Percentiles rank a stretch among this genome's conserved stretches.
Evolutionary conservation across 768 basidiomycete species (phyloP).

Genomic region (Tulasnella sp.): DNA sequence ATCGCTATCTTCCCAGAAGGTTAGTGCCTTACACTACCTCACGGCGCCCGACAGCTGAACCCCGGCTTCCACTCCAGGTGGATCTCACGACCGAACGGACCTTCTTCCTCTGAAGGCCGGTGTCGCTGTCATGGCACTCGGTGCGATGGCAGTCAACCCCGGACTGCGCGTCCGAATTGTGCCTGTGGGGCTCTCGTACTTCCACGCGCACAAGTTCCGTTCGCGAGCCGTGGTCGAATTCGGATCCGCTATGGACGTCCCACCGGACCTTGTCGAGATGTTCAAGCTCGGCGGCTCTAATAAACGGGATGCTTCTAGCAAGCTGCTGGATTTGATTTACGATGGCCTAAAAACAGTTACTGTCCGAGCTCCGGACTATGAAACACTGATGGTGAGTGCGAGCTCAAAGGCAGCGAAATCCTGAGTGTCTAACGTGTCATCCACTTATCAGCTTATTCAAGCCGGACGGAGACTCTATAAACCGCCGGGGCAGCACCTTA

Average conservation of each 20-base stretch:
- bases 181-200: conserved; percentile 54
- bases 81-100: conserved; percentile 95
- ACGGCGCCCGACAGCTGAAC: background rate
- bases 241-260: conserved; percentile 84
- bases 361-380: conserved; percentile 89
- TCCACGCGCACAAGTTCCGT: conserved; percentile 73
- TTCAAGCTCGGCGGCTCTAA: conserved; percentile 80
- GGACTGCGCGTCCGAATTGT: conserved; percentile 80
- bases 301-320: conserved; percentile 83
- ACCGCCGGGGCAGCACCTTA: conserved; percentile 86
- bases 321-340: conserved; percentile 83
- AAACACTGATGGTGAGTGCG: conserved; percentile 80
- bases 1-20: conserved; percentile 99
- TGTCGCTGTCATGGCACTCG: conserved; percentile 94
- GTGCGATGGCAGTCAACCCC: conserved; percentile 90
- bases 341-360: conserved; percentile 94
- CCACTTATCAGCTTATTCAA: conserved; percentile 66
- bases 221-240: conserved; percentile 97
- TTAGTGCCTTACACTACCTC: conserved; percentile 23
- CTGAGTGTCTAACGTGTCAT: conserved; percentile 1
- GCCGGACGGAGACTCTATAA: conserved; percentile 89
- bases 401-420: background rate
- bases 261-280: conserved; percentile 74
- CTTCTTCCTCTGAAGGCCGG: conserved; percentile 95
- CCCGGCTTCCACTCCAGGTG: conserved; percentile 41